These are phyloP conservation scores for Kappamyces sp. DNA, from an alignment of 192 early-diverging fungal species.

Conservation along the genomic window DNA sequence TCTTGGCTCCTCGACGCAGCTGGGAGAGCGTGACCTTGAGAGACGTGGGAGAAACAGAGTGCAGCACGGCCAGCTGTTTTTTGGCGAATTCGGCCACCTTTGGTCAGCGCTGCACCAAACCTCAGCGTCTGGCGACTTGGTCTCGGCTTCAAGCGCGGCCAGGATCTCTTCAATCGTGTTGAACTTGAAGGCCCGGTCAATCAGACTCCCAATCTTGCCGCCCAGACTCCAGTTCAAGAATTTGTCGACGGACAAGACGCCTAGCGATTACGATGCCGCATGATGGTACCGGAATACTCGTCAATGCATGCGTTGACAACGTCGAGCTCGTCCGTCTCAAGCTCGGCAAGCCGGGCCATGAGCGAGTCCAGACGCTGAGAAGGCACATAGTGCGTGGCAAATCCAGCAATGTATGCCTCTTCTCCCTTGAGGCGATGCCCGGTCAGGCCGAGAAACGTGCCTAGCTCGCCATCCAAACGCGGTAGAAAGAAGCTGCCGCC, in stretches of 20 bases:
- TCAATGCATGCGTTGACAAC: slow-evolving; percentile 84
- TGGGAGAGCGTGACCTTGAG: slow-evolving; percentile 70
- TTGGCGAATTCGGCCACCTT: slow-evolving; percentile 54
- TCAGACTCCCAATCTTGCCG: slow-evolving; percentile 49
- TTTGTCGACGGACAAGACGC: slow-evolving; percentile 8
- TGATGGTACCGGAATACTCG: slow-evolving; percentile 71
- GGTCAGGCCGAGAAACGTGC: slow-evolving; percentile 87
- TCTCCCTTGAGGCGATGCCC: slow-evolving; percentile 69
- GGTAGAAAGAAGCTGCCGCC: slow-evolving; percentile 93
- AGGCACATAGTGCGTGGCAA: slow-evolving; percentile 96
- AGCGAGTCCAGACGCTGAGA: slow-evolving; percentile 73
- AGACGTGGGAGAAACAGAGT: slow-evolving; percentile 67
- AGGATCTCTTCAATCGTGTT: slow-evolving; percentile 81
- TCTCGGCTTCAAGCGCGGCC: slow-evolving; percentile 71
- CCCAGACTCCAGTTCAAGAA: slow-evolving; percentile 45
- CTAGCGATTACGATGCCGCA: background rate
- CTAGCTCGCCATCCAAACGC: slow-evolving; percentile 89
- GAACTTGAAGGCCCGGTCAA: slow-evolving; percentile 79
- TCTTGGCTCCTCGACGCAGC: slow-evolving; percentile 63
- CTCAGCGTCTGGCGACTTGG: background rate
- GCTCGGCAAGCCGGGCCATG: slow-evolving; percentile 71
- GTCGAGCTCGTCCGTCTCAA: slow-evolving; percentile 68
- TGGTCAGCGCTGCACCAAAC: background rate
- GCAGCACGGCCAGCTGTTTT: slow-evolving; percentile 58
- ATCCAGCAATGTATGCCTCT: slow-evolving; percentile 80